Evolutionary conservation across 1,139 yeast genomes (phyloP), one percentile per base, ranked within the genome.

Genomic region (Magnusiomyces fungicola): DNA sequence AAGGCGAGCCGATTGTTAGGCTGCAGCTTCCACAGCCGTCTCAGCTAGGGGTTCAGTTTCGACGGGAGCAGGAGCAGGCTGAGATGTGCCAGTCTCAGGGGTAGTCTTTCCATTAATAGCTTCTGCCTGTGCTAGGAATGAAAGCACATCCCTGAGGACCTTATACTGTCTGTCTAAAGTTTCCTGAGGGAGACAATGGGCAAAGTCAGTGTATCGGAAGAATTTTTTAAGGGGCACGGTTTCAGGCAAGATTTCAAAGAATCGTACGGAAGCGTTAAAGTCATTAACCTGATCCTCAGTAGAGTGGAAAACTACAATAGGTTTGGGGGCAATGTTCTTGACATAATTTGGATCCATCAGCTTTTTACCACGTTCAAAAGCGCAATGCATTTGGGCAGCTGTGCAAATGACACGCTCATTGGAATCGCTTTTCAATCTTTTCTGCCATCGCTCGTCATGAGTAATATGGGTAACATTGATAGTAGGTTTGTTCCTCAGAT

Each of bases 341-440:
- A 73, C 77, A 56, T 70, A 69, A 2, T 69, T 69, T 3, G 73
- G 67, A 37, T 72, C 67, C 48, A 73, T 62, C 53, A 83, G 69
- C 32, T 68, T 67, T 57, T 72, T 72, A 10, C 94, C 94, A 50
- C 95, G 73, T 22, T 62, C 65, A 44, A 87, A 62, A 74, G 87
- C 82, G 56, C 83, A 96, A 61, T 78, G 66, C 54, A 82, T 69
- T 63, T 77, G 78, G 50, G 72, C 68, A 34, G 79, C 68, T 0
- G 81, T 68, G 30, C 80, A 77, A 27, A 69, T 55, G 44, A 76
- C 55, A 74, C 70, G 57, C 16, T 30, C 12, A 25, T 34, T 14
- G 3, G 24, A 24, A 18, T 43, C 46, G 18, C 33, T 24, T 2
- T 21, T n/a, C 12, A 43, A 34, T 21, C 46, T 21, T 22, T 34